These are phyloP conservation scores for Coemansia sp. DNA, from an alignment of 192 early-diverging fungal genomes.

Conservation along the genomic window DNA sequence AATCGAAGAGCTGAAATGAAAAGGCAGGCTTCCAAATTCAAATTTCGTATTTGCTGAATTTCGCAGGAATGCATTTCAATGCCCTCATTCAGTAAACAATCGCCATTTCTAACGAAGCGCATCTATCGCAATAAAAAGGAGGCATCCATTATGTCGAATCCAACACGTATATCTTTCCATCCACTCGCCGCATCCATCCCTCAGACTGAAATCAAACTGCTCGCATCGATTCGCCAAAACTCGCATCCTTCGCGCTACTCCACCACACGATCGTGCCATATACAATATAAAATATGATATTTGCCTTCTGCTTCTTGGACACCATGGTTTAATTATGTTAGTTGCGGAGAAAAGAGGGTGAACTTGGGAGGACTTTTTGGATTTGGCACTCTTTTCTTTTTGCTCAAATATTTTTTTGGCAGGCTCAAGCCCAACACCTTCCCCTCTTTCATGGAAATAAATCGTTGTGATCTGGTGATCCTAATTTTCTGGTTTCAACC, in stretches of 20 bases:
- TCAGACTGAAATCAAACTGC: not conserved
- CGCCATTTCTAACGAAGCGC: not conserved
- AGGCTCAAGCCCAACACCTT: too few relatives aligned
- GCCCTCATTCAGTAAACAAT: not conserved
- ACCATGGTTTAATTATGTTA: slow-evolving; percentile 41
- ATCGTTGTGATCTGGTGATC: not conserved
- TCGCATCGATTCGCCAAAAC: slow-evolving; percentile 5
- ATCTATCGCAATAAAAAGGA: slow-evolving; percentile 7
- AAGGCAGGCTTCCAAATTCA: not conserved
- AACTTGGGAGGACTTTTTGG: not conserved
- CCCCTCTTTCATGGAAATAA: not conserved
- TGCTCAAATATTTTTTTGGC: not conserved
- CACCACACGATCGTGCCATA: not conserved
- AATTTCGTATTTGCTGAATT: not conserved
- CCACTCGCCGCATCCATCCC: slow-evolving; percentile 13
- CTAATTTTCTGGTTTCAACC: not conserved
- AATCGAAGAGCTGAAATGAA: not conserved
- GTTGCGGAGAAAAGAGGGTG: slow-evolving; percentile 44
- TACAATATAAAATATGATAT: slow-evolving; percentile 16
- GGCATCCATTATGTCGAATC: not conserved
- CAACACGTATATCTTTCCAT: not conserved
- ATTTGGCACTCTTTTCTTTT: slow-evolving; percentile 8
- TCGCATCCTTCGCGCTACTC: slow-evolving; percentile 6
- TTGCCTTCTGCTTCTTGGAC: slow-evolving; percentile 55
- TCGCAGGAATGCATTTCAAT: not conserved